Base-by-base conservation (phyloP, 768 basidiomycete species). In the Leccinum ochraceum region DNA sequence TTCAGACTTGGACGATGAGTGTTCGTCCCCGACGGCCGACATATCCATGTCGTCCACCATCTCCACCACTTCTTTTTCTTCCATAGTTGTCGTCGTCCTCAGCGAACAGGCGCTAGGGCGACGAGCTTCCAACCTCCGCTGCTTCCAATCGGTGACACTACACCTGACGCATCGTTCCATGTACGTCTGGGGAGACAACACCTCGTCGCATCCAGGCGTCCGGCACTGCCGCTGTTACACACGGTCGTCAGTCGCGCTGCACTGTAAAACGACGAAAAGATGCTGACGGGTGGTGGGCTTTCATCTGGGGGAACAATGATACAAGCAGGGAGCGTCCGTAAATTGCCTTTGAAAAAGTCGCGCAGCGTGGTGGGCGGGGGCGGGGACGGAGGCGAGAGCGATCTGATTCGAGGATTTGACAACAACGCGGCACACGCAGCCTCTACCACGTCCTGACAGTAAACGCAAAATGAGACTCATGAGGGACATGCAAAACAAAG, bases 161-260 rank as follows among this genome's bases (percentile, higher is more conserved):
- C 71, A 74, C 16, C 57, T 56, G 24, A 64, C 53, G 28, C 71
- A 72, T 9, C 62, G 62, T n/a, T 64, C 52, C 54, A 63, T 60
- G n/a, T 42, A 24, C 3, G 59, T 57, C 1, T 58, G 58, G 4
- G 54, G n/a, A 0, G 60, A 28, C 24, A 70, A 50, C 2, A n/a
- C 8, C 14, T 63, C 67, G 14, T 54, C 49, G 56, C 70, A 74
- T 28, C 58, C 58, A 5, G 50, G 32, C 24, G 52, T 60, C 16
- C 50, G 36, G 49, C 70, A 74, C 3, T 17, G 55, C 28, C 66
- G 66, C 70, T 72, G 1, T 7, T 36, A 28, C 24, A 20, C 6
- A 11, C 2, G 32, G 6, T 28, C 2, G 14, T 69, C 6, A 60
- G 42, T 6, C 52, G 49, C 3, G 6, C 4, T 26, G 36, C 20